Conservation (phyloP, 768 basidiomycete genomes). For the Serendipita indica region DNA sequence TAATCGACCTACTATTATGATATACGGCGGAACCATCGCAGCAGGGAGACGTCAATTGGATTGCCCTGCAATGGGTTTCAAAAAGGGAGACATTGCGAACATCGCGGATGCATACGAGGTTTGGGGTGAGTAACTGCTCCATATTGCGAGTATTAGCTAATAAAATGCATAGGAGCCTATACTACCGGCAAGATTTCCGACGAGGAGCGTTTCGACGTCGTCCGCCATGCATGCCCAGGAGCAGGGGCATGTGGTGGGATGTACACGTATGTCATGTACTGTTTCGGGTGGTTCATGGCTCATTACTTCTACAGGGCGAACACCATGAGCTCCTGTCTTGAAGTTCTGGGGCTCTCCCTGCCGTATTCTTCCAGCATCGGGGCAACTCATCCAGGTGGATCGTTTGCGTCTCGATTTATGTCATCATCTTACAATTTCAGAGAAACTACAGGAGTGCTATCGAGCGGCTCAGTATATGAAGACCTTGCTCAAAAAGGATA, state of each 20-base stretch:
- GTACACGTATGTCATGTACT: constrained; percentile 46
- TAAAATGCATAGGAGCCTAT: constrained; percentile 42
- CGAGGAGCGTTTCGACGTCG: constrained; percentile 70
- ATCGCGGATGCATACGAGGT: constrained; percentile 78
- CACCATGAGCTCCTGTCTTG: constrained; percentile 75
- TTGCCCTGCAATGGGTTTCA: constrained; percentile 28
- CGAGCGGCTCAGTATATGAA: constrained; percentile 66
- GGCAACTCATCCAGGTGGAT: constrained; percentile 49
- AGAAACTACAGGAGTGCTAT: constrained; percentile 70
- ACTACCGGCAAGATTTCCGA: constrained; percentile 62
- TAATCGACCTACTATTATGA: constrained; percentile 75
- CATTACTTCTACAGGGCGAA: constrained; percentile 54
- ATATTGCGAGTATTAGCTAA: neutral
- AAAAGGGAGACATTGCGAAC: constrained; percentile 71
- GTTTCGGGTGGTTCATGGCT: neutral
- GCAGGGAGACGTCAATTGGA: constrained; percentile 45
- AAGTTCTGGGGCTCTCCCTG: constrained; percentile 72
- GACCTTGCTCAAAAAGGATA: constrained; percentile 54
- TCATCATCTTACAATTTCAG: constrained; percentile 23
- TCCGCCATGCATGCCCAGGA: constrained; percentile 73
- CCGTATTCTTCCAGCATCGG: constrained; percentile 73
- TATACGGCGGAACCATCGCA: constrained; percentile 76
- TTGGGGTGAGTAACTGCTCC: constrained; percentile 36
- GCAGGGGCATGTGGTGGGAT: constrained; percentile 78
- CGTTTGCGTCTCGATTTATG: constrained; percentile 2